Base-by-base conservation (phyloP, 202 grass and related monocot species). In the Schoenoplectus triqueter region DNA sequence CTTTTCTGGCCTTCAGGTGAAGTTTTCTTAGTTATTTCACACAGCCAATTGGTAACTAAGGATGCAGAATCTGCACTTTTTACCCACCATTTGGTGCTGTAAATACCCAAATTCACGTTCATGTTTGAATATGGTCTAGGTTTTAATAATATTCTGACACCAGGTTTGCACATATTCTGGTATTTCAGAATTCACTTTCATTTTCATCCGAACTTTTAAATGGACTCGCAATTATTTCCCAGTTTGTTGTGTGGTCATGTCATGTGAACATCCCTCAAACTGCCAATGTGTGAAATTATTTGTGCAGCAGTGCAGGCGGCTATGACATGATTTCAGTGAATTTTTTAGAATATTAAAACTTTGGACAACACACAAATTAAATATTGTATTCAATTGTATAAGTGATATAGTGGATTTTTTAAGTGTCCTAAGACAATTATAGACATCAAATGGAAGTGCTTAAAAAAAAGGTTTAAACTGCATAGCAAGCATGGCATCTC, bases 1-100 rank as follows among this genome's bases (percentile, higher is more conserved):
- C 80, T 96, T 99, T 82, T 99, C 96, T 1, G 78, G 89, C 48
- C 87, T 99, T 84, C 96, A 99, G 96, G 96, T 99, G 87, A 56
- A 65, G 0, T 40, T 67, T 13, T 66, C 7, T 82, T 4, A 82
- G 22, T 18, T 2, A 42, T 78, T 78, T 78, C 13, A 10, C 22
- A 10, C 17, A 60, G 42, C 52, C 13, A 9, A 79, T 10, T 74
- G 49, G n/a, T 74, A 17, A 73, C 1, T 73, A 10, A 74, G 17
- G 45, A 10, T 74, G 70, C 19, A 51, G 45, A 20, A 8, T 59
- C 6, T 4, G 5, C 52, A 60, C 6, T 42, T 42, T 78, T 15
- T 51, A 20, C 70, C 17, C 8, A 10, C 44, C 9, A 51, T 51
- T 10, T 10, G 42, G 45, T 50, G 49, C n/a, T 73, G 6, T 73